A percentile compares a stretch with the other conserved stretches of the same genome.
These are phyloP conservation scores for Ustilago vetiveriae DNA, from an alignment of 1,284 basidiomycete genomes.

Conservation along the genomic window DNA sequence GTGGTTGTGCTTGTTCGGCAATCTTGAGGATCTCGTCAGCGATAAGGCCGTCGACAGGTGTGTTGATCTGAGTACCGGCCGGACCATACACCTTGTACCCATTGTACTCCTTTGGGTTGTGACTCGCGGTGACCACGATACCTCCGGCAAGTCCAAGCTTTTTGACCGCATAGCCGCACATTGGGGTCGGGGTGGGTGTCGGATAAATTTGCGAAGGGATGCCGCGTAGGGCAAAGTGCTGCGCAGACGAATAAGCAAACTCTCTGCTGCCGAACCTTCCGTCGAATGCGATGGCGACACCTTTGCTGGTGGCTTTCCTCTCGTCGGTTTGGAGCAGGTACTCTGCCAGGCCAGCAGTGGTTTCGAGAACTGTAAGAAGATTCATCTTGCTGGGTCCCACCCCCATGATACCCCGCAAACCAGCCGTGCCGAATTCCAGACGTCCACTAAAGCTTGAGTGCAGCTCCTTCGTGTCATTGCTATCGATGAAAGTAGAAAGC, in stretches of 20 bases:
- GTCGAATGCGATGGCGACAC: constrained; percentile 63
- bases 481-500: constrained; percentile 38
- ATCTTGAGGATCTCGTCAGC: constrained; percentile 51
- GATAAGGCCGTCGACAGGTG: constrained; percentile 55
- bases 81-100: constrained; percentile 61
- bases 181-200: constrained; percentile 46
- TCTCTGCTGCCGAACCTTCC: constrained; percentile 55
- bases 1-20: constrained; percentile 25
- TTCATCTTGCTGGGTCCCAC: constrained; percentile 59
- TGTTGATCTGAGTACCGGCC: constrained; percentile 59
- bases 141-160: constrained; percentile 54
- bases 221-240: constrained; percentile 49
- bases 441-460: constrained; percentile 51
- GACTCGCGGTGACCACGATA: constrained; percentile 58
- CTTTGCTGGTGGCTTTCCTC: constrained; percentile 26
- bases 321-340: constrained; percentile 43
- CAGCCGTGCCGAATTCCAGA: constrained; percentile 59
- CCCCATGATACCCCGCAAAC: constrained; percentile 57
- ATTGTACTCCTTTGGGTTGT: constrained; percentile 63
- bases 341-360: constrained; percentile 52
- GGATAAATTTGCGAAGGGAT: constrained; percentile 51
- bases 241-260: constrained; percentile 53
- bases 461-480: constrained; percentile 38
- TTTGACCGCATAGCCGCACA: constrained; percentile 58
- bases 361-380: constrained; percentile 55